Evolutionary conservation across 352 stramenopile species (phyloP).

Genomic region (Phytophthora parvispora): DNA sequence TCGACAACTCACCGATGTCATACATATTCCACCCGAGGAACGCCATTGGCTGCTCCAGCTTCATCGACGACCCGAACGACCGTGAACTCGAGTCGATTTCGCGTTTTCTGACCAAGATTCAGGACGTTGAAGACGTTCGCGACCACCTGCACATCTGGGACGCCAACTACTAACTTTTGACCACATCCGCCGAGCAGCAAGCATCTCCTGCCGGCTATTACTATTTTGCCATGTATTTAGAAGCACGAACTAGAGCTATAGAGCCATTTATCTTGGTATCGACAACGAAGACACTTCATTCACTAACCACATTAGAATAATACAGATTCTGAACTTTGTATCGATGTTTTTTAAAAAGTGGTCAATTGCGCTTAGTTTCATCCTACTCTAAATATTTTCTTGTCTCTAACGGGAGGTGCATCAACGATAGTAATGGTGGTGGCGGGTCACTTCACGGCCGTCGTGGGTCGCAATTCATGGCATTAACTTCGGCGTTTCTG

Average conservation of each 20-base stretch:
- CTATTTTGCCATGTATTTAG: neutral
- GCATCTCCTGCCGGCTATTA: neutral
- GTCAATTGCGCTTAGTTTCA: too few relatives aligned
- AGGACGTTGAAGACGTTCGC: constrained; percentile 69
- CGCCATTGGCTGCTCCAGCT: constrained; percentile 86
- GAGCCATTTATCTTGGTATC: neutral
- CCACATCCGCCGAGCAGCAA: neutral
- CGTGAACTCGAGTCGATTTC: constrained; percentile 89
- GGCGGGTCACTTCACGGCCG: too few relatives aligned
- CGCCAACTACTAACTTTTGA: constrained; percentile 59
- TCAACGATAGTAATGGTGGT: too few relatives aligned
- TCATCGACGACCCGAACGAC: constrained; percentile 93
- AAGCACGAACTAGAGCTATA: neutral
- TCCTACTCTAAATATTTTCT: too few relatives aligned
- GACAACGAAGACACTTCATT: neutral
- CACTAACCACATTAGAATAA: neutral
- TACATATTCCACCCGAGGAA: constrained; percentile 98
- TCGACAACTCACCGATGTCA: constrained; percentile 99
- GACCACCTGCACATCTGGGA: constrained; percentile 80
- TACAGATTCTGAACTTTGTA: neutral
- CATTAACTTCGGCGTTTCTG: neutral
- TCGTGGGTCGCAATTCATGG: too few relatives aligned
- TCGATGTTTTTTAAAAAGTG: too few relatives aligned
- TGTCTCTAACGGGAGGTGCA: too few relatives aligned
- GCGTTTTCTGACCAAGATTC: constrained; percentile 70